Conservation (phyloP, 139 green algal species). For the Dunaliella primolecta region DNA sequence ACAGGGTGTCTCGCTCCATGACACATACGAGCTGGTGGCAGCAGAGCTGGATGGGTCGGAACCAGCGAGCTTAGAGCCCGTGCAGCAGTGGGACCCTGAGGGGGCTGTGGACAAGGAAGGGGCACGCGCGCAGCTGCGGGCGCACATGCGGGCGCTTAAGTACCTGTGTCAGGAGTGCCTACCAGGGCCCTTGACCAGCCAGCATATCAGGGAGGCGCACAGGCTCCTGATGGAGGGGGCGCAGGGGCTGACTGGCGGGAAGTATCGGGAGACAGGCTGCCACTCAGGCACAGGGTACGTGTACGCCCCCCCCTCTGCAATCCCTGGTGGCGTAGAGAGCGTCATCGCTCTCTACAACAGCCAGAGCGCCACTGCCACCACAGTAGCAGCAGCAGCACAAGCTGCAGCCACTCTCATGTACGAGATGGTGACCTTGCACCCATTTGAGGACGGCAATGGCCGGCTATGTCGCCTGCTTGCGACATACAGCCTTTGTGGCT, state of each 20-base stretch:
- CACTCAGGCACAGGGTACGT: conserved; percentile 26
- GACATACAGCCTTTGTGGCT: conserved; percentile 7
- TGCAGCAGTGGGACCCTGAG: neutral
- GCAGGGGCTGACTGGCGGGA: neutral
- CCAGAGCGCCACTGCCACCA: neutral
- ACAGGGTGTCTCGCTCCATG: neutral
- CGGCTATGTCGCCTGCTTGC: conserved; percentile 29
- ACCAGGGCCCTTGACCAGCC: neutral
- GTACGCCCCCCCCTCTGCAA: conserved; percentile 8
- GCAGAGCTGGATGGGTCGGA: neutral
- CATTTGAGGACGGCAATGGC: conserved; percentile 30
- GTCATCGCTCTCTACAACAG: conserved; percentile 9
- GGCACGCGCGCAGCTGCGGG: conserved; percentile 16
- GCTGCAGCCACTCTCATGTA: conserved; percentile 19
- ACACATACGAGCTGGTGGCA: conserved; percentile 7
- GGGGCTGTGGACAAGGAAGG: neutral
- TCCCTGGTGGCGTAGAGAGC: neutral
- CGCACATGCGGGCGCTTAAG: neutral
- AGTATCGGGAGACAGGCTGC: conserved; percentile 3
- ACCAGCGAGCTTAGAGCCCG: neutral
- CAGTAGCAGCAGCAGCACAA: neutral
- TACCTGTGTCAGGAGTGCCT: conserved; percentile 12
- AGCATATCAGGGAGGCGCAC: conserved; percentile 10
- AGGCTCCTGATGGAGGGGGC: conserved; percentile 21
- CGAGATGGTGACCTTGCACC: conserved; percentile 26